Percentiles rank a stretch among this genome's conserved stretches.
These are phyloP conservation scores for Magnaporthiopsis rhizophila DNA, from an alignment of 2,329 filamentous ascomycete species.

Conservation along the genomic window DNA sequence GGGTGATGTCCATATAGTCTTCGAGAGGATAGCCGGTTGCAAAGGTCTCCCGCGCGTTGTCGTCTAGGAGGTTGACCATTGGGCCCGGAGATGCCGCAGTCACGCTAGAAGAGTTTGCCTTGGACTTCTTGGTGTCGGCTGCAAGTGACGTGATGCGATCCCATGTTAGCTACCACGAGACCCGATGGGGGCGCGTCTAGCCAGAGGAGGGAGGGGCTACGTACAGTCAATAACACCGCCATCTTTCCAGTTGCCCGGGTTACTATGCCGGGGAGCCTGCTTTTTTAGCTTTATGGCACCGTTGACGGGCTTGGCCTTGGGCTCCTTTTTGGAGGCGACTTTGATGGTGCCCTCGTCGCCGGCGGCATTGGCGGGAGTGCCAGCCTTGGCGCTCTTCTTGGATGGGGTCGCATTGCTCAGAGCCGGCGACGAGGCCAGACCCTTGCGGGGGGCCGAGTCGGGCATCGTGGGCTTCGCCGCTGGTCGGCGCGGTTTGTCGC, in stretches of 20 bases:
- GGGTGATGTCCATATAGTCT: conserved; percentile 68
- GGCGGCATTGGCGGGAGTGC: conserved; percentile 11
- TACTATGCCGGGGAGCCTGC: conserved; percentile 50
- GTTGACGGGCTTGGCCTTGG: conserved; percentile 30
- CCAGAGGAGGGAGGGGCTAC: conserved; percentile 13
- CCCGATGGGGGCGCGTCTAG: neutral
- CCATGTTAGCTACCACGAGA: neutral
- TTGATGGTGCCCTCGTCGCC: conserved; percentile 55
- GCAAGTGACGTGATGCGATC: neutral
- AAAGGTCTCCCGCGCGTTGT: conserved; percentile 70
- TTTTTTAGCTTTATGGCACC: conserved; percentile 57
- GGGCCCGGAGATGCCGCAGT: conserved; percentile 43
- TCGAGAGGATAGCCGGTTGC: conserved; percentile 73
- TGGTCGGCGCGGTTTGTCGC: neutral
- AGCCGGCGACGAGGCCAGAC: conserved; percentile 17
- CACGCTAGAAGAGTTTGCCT: conserved; percentile 31
- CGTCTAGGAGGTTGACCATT: conserved; percentile 62
- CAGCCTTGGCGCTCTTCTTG: conserved; percentile 29
- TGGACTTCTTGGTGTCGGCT: conserved; percentile 38
- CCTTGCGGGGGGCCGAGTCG: conserved; percentile 20
- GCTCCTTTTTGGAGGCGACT: conserved; percentile 49
- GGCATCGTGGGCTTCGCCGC: conserved; percentile 15
- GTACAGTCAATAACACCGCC: conserved; percentile 55
- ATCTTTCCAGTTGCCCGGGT: conserved; percentile 66
- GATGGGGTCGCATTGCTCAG: conserved; percentile 19